A percentile compares a stretch with the other conserved stretches of the same genome.
These are phyloP conservation scores for Neonothopanus nambi DNA, from an alignment of 1,284 basidiomycete species.

Conservation along the genomic window DNA sequence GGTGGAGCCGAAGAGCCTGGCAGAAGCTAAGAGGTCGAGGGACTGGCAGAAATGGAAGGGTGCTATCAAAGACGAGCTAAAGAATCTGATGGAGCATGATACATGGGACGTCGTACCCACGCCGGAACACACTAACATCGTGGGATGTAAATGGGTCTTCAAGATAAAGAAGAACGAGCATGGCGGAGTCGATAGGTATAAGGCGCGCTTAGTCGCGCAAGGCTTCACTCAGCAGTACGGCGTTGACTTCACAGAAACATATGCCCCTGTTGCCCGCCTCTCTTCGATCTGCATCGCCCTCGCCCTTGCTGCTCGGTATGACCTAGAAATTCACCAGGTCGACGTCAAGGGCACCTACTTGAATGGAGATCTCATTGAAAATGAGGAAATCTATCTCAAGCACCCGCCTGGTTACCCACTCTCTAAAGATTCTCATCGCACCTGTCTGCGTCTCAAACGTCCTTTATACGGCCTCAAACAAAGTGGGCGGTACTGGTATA, in stretches of 20 bases:
- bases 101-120: constrained; percentile 27
- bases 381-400: constrained; percentile 6
- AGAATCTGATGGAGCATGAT: constrained; percentile 18
- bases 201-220: constrained; percentile 38
- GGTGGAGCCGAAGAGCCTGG: background rate
- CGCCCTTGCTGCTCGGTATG: constrained; percentile 3
- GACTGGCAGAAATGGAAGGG: constrained; percentile 25
- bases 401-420: constrained; percentile 1
- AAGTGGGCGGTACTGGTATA: constrained; percentile 23
- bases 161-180: constrained; percentile 32
- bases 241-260: constrained; percentile 8
- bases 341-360: too few species aligned
- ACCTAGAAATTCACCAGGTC: constrained; percentile 10
- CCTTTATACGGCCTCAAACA: constrained; percentile 20
- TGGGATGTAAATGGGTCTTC: constrained; percentile 35
- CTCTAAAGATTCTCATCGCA: background rate
- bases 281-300: constrained; percentile 3
- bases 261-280: constrained; percentile 11
- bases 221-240: constrained; percentile 35
- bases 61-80: constrained; percentile 31
- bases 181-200: constrained; percentile 30
- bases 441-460: too few species aligned
- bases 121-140: constrained; percentile 23
- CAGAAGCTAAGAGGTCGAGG: background rate
- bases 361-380: constrained; percentile 7